Evolutionary conservation across 306 rosid species (phyloP), one percentile per base, ranked within the genome.

Genomic region (Prinsepia uniflora): DNA sequence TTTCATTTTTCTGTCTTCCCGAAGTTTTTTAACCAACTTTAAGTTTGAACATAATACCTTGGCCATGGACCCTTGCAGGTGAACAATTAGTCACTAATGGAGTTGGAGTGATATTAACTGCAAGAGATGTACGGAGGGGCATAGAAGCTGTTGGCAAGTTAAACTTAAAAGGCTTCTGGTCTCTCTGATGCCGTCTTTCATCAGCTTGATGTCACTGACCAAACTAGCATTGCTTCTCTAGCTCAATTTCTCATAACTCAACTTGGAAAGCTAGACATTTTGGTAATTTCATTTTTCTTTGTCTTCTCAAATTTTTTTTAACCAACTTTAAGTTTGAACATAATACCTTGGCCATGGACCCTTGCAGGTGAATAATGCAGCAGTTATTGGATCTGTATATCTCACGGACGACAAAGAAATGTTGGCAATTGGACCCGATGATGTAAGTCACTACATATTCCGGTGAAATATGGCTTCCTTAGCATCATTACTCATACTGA

Each of bases 41-140:
- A 9, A 5, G 6, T 19, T 24, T 43, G 18, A 41, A 42, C 48
- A 41, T 10, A 12, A 15, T 20, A 47, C 50, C 14, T 47, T 10
- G 0, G 14, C 17, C 11, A 47, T n/a, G n/a, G n/a, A n/a, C n/a
- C n/a, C n/a, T n/a, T n/a, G n/a, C n/a, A n/a, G 50, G 54, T n/a
- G 42, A 19, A 40, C 71, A 52, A 19, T 6, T 64, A 44, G 77
- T 46, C 8, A 8, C 65, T 63, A 73, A 73, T 15, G 77, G 71
- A 24, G 56, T 73, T 19, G 36, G 24, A 14, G 53, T 73, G 12
- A 41, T 63, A 40, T 42, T 63, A n/a, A 65, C 72, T 24, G 66
- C 72, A 6, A 74, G 57, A 55, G 72, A 74, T 34, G 65, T 4
- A 57, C 30, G n/a, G 41, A 74, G 40, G 8, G 36, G 72, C 36